Evolutionary conservation across 805 yeast genomes (phyloP).

Genomic region (Metschnikowia proteae): DNA sequence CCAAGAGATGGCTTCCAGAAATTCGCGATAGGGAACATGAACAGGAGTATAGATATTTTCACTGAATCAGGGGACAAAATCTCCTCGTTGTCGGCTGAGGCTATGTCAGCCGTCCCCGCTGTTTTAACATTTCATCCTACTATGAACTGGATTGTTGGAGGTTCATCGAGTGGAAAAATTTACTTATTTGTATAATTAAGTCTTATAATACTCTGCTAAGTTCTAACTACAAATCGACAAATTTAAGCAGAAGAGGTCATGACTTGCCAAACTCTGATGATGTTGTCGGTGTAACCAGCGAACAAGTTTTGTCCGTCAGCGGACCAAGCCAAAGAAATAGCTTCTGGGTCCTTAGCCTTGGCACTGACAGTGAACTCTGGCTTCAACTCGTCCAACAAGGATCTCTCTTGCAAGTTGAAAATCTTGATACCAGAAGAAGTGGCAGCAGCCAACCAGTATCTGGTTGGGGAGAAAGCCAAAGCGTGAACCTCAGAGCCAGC

Average conservation of each 20-base stretch:
- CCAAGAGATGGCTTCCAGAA: constrained; percentile 74
- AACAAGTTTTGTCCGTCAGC: constrained; percentile 99
- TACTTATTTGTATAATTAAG: constrained; percentile 47
- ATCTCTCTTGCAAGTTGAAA: constrained; percentile 94
- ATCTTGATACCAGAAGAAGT: constrained; percentile 96
- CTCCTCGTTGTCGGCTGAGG: constrained; percentile 60
- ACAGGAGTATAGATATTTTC: constrained; percentile 78
- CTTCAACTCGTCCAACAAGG: constrained; percentile 92
- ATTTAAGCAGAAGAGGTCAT: constrained; percentile 71
- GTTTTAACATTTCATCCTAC: constrained; percentile 80
- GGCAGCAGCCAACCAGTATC: constrained; percentile 99
- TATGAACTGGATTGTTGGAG: constrained; percentile 88
- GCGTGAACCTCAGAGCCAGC: constrained; percentile 97
- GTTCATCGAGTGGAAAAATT: constrained; percentile 89
- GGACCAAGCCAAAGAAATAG: constrained; percentile 98
- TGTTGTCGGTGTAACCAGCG: constrained; percentile 99
- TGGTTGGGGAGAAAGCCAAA: constrained; percentile 99
- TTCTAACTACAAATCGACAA: not conserved
- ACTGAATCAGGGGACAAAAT: constrained; percentile 71
- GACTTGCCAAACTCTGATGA: constrained; percentile 99
- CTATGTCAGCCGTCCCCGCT: constrained; percentile 90
- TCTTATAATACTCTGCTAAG: not conserved
- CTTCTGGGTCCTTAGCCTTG: constrained; percentile 96
- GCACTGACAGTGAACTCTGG: constrained; percentile 90
- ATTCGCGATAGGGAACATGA: constrained; percentile 93